These are phyloP conservation scores for Phytopythium mirpurense DNA, from an alignment of 352 stramenopile genomes.

Conservation along the genomic window DNA sequence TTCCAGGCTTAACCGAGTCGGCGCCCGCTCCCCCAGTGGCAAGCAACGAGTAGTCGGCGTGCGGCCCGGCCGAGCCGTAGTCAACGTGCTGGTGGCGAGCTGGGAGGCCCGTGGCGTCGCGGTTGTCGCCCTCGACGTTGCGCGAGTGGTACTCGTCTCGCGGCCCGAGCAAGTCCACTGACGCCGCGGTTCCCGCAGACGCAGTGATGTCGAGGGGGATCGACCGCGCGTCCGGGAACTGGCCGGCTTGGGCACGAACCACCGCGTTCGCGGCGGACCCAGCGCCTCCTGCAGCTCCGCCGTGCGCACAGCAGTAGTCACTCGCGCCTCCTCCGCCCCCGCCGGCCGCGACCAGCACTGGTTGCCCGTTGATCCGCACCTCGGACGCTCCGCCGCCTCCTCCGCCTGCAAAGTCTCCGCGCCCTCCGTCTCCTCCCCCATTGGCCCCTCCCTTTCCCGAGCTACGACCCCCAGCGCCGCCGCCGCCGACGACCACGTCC, in stretches of 20 bases:
- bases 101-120: constrained; percentile 36
- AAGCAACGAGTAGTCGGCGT: constrained; percentile 48
- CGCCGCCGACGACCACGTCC: constrained; percentile 58
- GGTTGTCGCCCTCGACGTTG: constrained; percentile 39
- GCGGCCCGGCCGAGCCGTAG: constrained; percentile 36
- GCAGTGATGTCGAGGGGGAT: constrained; percentile 36
- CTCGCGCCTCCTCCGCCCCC: constrained; percentile 65
- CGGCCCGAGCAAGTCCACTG: constrained; percentile 1
- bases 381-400: constrained; percentile 62
- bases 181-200: constrained; percentile 4
- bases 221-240: constrained; percentile 22
- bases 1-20: constrained; percentile 15
- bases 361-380: constrained; percentile 33
- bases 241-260: constrained; percentile 23
- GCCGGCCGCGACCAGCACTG: constrained; percentile 59
- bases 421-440: constrained; percentile 57
- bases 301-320: constrained; percentile 76
- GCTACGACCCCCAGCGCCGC: constrained; percentile 15
- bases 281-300: constrained; percentile 49
- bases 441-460: constrained; percentile 51
- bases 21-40: constrained; percentile 45
- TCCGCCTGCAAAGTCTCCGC: constrained; percentile 45
- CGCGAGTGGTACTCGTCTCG: constrained; percentile 57
- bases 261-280: constrained; percentile 10
- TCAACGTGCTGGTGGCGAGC: constrained; percentile 49